Base-by-base conservation (phyloP, 2,329 filamentous ascomycete genomes). In the Lecanosticta acicola region DNA sequence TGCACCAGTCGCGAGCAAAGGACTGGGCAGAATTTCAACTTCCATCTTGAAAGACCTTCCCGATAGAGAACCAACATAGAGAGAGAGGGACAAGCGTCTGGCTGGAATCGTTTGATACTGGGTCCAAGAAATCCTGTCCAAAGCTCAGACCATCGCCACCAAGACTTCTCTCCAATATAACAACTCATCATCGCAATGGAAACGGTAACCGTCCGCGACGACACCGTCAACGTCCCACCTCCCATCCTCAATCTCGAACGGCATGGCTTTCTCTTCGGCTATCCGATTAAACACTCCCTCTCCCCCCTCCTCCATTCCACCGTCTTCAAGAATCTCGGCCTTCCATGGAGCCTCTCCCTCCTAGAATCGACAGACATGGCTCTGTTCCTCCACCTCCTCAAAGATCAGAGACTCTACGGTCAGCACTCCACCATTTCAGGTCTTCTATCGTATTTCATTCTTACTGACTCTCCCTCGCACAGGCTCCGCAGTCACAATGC, bases 401-500 rank as follows among this genome's bases (percentile, higher is more conserved):
- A 72, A 48, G 68, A 81, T 52, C 75, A 77, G 13, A 70, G 75
- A 54, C 84, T 81, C 63, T 83, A 81, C 59, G 82, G n/a, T n/a
- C n/a, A n/a, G n/a, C n/a, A n/a, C n/a, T n/a, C n/a, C n/a, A 81
- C 76, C 67, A 34, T 69, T 19, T 29, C n/a, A n/a, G n/a, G n/a
- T n/a, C 10, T 19, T 43, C 26, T 19, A 32, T 32, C 5, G 24
- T n/a, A 43, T 41, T 24, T 5, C 37, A 9, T 14, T 7, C 10
- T 20, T 26, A 37, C 32, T 33, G 34, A 26, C 10, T 18, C 24
- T 8, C 45, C 53, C 11, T 52, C 78, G 83, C n/a, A n/a, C n/a
- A n/a, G n/a, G 83, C 44, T 79, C 83, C 17, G 80, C 83, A 3
- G 81, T 91, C 32, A 91, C 86, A 16, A 93, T 91, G 86, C 87